A percentile compares a stretch with the other conserved stretches of the same genome.
Conservation (phyloP, 179 eudicot genomes). For the Nepenthes alata region DNA sequence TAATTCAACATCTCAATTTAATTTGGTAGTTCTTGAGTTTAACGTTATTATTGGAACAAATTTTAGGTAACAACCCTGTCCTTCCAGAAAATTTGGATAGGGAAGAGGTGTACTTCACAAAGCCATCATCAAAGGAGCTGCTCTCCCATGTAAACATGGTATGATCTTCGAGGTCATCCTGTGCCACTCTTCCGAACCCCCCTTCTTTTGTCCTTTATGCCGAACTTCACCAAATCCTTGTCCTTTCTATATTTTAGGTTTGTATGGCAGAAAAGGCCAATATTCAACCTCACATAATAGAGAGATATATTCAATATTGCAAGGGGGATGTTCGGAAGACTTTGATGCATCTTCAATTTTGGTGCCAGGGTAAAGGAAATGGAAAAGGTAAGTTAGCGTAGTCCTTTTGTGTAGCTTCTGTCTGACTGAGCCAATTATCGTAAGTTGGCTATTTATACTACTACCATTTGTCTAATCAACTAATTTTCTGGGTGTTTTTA, state of each 20-base stretch:
- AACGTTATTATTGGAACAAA: constrained; percentile 8
- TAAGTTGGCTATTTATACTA: background rate
- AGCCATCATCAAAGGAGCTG: constrained; percentile 68
- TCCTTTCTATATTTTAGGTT: constrained; percentile 30
- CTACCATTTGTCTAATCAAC: background rate
- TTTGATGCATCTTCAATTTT: constrained; percentile 72
- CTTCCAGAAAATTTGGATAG: constrained; percentile 70
- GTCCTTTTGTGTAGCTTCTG: background rate
- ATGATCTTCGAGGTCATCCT: constrained; percentile 4
- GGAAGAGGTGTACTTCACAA: constrained; percentile 49
- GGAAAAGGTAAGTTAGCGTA: constrained; percentile 13
- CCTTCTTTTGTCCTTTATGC: background rate
- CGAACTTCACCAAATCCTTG: constrained; percentile 4
- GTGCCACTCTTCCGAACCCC: background rate
- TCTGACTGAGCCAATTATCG: background rate
- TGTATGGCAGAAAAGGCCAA: constrained; percentile 59
- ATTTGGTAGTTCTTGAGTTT: constrained; percentile 6
- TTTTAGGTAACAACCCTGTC: constrained; percentile 44
- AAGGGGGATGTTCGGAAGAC: constrained; percentile 77
- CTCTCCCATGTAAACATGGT: constrained; percentile 45
- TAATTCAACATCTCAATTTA: constrained; percentile 5
- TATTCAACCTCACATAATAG: constrained; percentile 41
- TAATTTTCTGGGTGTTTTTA: background rate
- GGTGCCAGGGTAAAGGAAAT: constrained; percentile 64
- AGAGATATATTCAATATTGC: constrained; percentile 51